Evolutionary conservation across 1,139 yeast genomes (phyloP).

Genomic region (Arxiozyma bovina): DNA sequence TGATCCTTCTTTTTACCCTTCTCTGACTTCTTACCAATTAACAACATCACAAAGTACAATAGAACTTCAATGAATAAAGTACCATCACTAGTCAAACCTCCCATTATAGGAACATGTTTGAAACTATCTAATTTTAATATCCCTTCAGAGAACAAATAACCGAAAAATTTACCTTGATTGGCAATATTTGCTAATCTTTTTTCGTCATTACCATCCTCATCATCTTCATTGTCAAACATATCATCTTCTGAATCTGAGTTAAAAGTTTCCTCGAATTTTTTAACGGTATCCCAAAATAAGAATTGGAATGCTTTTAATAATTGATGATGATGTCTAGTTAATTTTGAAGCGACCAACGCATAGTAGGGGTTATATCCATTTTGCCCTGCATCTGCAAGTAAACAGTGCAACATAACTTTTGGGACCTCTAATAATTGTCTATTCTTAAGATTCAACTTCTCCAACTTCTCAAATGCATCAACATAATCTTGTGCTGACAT

Average conservation of each 20-base stretch:
- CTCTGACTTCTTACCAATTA: constrained; percentile 58
- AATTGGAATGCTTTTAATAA: constrained; percentile 81
- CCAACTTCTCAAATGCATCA: constrained; percentile 77
- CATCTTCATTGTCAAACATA: constrained; percentile 31
- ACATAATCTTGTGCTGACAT: constrained; percentile 92
- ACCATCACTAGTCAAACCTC: constrained; percentile 61
- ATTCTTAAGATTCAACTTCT: constrained; percentile 67
- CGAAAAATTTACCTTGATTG: constrained; percentile 74
- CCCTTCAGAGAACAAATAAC: constrained; percentile 63
- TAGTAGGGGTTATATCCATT: constrained; percentile 85
- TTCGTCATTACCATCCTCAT: constrained; percentile 37
- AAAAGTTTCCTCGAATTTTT: constrained; percentile 54
- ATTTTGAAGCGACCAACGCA: constrained; percentile 65
- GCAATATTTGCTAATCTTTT: constrained; percentile 49
- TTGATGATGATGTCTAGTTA: constrained; percentile 56
- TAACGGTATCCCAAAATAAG: constrained; percentile 79
- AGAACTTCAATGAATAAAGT: constrained; percentile 65
- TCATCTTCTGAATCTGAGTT: constrained; percentile 36
- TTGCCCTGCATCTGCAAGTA: constrained; percentile 50
- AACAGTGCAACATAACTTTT: constrained; percentile 74
- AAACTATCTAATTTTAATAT: constrained; percentile 63
- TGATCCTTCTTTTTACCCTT: constrained; percentile 12
- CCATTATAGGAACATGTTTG: constrained; percentile 64
- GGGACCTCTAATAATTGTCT: constrained; percentile 89
- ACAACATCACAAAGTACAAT: constrained; percentile 58